Percentiles rank a stretch among this genome's conserved stretches.
These are phyloP conservation scores for Austroboletus festivus DNA, from an alignment of 768 basidiomycete species.

Conservation along the genomic window DNA sequence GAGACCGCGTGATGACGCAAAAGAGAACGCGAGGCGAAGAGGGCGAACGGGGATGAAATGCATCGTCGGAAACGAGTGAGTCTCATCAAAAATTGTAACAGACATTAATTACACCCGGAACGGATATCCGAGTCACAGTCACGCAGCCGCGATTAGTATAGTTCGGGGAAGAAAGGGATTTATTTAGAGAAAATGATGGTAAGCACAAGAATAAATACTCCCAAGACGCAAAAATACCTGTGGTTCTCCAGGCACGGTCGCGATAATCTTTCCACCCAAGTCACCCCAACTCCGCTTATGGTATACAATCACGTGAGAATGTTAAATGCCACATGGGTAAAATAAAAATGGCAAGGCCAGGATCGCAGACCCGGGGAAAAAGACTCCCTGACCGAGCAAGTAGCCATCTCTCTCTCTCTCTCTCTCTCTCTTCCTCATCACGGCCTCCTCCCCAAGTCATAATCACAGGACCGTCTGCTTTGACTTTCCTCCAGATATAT, in stretches of 20 bases:
- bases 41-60: not conserved
- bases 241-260: slow-evolving; percentile 1
- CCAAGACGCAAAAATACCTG: not conserved
- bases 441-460: not conserved
- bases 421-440: slow-evolving; percentile 5
- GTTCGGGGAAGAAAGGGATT: not conserved
- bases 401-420: no score
- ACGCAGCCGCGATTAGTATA: no score
- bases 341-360: no score
- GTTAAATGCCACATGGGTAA: slow-evolving; percentile 7
- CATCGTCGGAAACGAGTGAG: not conserved
- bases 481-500: not conserved
- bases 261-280: not conserved
- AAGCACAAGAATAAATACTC: not conserved
- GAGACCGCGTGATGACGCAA: slow-evolving; percentile 11
- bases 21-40: not conserved
- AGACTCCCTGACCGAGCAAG: no score
- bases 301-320: slow-evolving; percentile 6
- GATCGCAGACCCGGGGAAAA: no score
- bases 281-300: not conserved
- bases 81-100: no score
- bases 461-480: not conserved
- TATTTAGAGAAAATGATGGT: slow-evolving; percentile 1
- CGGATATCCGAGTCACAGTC: not conserved
- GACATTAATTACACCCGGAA: no score